Base-by-base conservation (phyloP, 306 rosid genomes). In the Clitoria ternatea region DNA sequence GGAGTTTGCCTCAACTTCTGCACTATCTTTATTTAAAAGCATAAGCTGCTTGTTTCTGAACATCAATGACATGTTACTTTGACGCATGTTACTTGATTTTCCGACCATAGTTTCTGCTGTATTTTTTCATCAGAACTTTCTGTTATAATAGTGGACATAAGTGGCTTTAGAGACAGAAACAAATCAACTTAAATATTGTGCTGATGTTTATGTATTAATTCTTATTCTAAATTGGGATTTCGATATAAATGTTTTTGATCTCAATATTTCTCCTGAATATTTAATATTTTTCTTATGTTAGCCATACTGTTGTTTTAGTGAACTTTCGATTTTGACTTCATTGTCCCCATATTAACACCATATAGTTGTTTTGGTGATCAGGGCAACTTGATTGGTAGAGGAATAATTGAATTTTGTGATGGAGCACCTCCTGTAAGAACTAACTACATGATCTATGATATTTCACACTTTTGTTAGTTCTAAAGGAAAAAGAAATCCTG, bases 391-490 rank as follows among this genome's bases (percentile, higher is more conserved):
- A 69, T 92, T 35, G 95, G 90, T 27, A 85, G 98, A 79, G 98
- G 96, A 54, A 69, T 92, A 29, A 43, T 92, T 48, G 92, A 92
- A 72, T 78, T 88, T 39, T 92, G 98, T 57, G 96, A 89, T 9
- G 92, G 89, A n/a, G 88, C 78, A 78, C 96, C 98, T 61, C 92
- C 90, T 29, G 96, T 92, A 81, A 89, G 96, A 75, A 29, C 72
- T 73, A 37, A 40, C 49, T 20, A 72, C 18, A 13, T 54, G 26
- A 44, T 68, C 61, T 65, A 3, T 73, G 43, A n/a, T 52, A 37
- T 61, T 53, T 39, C 76, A 19, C 15, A 19, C 15, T 43, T 43
- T 13, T 13, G 40, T 48, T 13, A 63, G 72, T 61, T 72, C 12
- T 39, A 32, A 42, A 53, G 19, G 22, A 47, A 32, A 44, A 42